These are phyloP conservation scores for Triglochin maritima DNA, from an alignment of 106 monocot genomes.

Conservation along the genomic window DNA sequence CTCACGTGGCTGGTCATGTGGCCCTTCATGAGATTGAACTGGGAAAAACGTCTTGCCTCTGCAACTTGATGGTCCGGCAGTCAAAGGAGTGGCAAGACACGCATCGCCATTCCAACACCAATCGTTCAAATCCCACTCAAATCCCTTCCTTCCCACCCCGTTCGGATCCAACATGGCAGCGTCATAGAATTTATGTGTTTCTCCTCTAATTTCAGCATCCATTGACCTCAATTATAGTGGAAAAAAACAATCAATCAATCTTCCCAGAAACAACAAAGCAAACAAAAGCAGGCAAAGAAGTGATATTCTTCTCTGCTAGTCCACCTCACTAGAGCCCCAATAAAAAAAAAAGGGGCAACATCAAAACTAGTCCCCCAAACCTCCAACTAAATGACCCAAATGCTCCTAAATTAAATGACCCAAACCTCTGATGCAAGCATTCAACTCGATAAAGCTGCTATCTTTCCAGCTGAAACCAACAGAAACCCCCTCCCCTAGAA, in stretches of 20 bases:
- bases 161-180: constrained; percentile 14
- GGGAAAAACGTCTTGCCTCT: constrained; percentile 28
- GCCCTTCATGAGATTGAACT: background rate
- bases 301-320: background rate
- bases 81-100: constrained; percentile 54
- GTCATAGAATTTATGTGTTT: constrained; percentile 10
- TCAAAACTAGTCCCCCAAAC: too few species aligned
- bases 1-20: constrained; percentile 10
- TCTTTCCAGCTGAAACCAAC: too few species aligned
- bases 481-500: too few species aligned
- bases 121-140: constrained; percentile 76
- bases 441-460: too few species aligned
- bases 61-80: constrained; percentile 20
- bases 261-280: background rate
- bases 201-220: constrained; percentile 28
- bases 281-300: background rate
- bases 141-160: constrained; percentile 22
- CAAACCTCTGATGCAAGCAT: too few species aligned
- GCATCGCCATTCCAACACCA: constrained; percentile 75
- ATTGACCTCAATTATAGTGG: constrained; percentile 2
- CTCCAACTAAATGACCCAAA: too few species aligned
- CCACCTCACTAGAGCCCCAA: too few species aligned
- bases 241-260: background rate
- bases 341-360: too few species aligned
- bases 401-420: too few species aligned